Percentiles rank a stretch among this genome's conserved stretches.
These are phyloP conservation scores for Auricularia heimuer DNA, from an alignment of 768 basidiomycete species.

Conservation along the genomic window DNA sequence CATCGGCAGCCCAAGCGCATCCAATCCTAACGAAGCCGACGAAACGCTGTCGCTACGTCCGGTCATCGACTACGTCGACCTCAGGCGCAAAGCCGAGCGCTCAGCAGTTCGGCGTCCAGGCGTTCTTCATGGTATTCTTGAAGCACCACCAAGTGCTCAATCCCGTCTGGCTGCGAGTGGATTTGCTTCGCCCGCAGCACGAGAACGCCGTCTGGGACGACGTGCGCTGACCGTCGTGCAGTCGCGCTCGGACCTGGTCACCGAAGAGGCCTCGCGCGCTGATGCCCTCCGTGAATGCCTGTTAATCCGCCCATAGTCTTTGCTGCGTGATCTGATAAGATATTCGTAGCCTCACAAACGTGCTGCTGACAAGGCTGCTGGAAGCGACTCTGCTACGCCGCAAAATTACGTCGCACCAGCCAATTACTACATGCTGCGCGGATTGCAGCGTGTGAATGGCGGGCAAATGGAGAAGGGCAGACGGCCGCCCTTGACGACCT, in stretches of 20 bases:
- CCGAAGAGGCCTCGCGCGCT: conserved; percentile 42
- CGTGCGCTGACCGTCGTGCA: conserved; percentile 31
- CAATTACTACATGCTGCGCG: conserved; percentile 65
- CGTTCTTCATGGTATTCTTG: no score
- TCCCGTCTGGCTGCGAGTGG: no score
- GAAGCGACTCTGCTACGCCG: not conserved
- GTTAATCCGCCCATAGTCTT: not conserved
- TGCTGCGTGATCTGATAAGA: not conserved
- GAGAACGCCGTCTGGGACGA: no score
- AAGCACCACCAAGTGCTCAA: no score
- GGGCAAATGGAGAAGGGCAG: conserved; percentile 35
- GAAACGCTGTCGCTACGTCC: no score
- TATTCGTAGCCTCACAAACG: not conserved
- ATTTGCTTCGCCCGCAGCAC: no score
- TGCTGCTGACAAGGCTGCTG: not conserved
- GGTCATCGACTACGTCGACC: no score
- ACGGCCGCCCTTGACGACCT: conserved; percentile 42
- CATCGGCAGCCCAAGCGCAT: no score
- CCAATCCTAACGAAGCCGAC: no score
- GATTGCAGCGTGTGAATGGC: conserved; percentile 51
- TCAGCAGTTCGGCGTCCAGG: no score
- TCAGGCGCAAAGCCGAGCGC: no score
- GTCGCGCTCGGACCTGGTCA: conserved; percentile 41
- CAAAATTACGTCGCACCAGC: conserved; percentile 59
- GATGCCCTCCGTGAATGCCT: conserved; percentile 14